Percentiles rank a stretch among this genome's conserved stretches.
Conservation (phyloP, 176 grass and related monocot genomes). For the Pontederia paniculata region DNA sequence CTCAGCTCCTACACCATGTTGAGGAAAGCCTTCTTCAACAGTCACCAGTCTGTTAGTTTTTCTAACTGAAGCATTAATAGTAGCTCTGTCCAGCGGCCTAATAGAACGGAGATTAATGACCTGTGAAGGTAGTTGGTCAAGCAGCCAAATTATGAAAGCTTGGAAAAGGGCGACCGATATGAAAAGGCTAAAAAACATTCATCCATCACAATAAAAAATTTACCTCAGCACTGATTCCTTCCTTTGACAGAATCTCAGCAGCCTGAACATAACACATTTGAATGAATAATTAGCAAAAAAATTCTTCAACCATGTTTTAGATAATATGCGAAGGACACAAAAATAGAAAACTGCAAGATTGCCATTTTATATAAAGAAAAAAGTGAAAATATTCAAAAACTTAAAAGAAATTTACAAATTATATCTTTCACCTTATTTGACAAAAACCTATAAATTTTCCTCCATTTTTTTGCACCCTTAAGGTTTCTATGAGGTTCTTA, state of each 20-base stretch:
- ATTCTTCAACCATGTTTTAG: not conserved
- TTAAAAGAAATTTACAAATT: too few relatives aligned
- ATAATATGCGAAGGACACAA: too few relatives aligned
- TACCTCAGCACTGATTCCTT: slow-evolving; percentile 97
- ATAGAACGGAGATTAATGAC: slow-evolving; percentile 90
- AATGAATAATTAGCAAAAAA: not conserved
- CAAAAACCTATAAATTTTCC: too few relatives aligned
- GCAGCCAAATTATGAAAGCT: not conserved
- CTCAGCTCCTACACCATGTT: slow-evolving; percentile 83
- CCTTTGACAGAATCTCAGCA: slow-evolving; percentile 80
- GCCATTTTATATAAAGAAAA: too few relatives aligned
- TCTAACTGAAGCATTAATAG: slow-evolving; percentile 84
- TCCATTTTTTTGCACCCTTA: too few relatives aligned
- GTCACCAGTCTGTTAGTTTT: slow-evolving; percentile 87
- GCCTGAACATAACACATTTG: slow-evolving; percentile 41
- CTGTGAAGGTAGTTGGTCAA: slow-evolving; percentile 24
- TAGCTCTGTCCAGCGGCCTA: slow-evolving; percentile 67
- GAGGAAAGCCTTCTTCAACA: slow-evolving; percentile 85
- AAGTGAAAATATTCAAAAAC: too few relatives aligned
- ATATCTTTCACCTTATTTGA: too few relatives aligned
- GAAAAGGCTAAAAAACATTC: not conserved
- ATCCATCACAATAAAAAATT: slow-evolving; percentile 12
- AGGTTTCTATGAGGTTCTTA: too few relatives aligned
- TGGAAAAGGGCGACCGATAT: not conserved
- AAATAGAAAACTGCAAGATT: too few relatives aligned